A percentile compares a stretch with the other conserved stretches of the same genome.
Conservation (phyloP, 2,329 filamentous ascomycete species). For the Penicillium thymicola region DNA sequence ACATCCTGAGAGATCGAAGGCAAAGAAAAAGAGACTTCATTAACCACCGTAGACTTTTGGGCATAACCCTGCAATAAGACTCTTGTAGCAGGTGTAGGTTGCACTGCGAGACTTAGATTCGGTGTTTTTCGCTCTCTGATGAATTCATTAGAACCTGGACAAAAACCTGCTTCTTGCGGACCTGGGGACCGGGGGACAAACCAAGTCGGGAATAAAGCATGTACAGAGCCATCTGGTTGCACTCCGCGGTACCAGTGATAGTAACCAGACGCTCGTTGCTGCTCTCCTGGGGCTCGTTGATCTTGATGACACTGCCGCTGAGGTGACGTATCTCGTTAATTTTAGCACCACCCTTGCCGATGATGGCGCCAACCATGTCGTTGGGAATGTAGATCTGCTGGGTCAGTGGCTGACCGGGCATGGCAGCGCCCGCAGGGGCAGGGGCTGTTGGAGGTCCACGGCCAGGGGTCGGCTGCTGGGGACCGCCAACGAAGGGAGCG, state of each 20-base stretch:
- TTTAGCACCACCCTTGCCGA: conserved; percentile 96
- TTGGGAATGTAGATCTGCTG: conserved; percentile 99
- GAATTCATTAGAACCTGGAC: conserved; percentile 3
- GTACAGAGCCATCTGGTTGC: conserved; percentile 99
- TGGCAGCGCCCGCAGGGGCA: conserved; percentile 66
- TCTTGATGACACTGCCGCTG: conserved; percentile 97
- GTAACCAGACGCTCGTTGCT: conserved; percentile 97
- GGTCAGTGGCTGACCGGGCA: conserved; percentile 81
- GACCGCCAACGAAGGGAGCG: conserved; percentile 59
- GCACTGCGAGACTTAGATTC: conserved; percentile 49
- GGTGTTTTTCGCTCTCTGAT: conserved; percentile 73
- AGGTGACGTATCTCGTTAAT: conserved; percentile 99
- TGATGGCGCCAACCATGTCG: conserved; percentile 99
- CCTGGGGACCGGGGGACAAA: conserved; percentile 39
- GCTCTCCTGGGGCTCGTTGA: conserved; percentile 98
- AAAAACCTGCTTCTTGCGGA: neutral
- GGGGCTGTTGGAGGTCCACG: conserved; percentile 66
- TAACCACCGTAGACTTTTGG: conserved; percentile 27
- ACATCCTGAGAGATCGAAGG: conserved; percentile 12
- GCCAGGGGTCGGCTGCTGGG: conserved; percentile 58
- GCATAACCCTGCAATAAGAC: conserved; percentile 9
- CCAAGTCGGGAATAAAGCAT: conserved; percentile 98
- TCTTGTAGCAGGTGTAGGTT: neutral
- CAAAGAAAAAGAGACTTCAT: conserved; percentile 20
- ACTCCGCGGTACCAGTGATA: conserved; percentile 95